Evolutionary conservation across 768 basidiomycete species (phyloP), one percentile per base, ranked within the genome.

Genomic region (Tricholoma bakamatsutake): DNA sequence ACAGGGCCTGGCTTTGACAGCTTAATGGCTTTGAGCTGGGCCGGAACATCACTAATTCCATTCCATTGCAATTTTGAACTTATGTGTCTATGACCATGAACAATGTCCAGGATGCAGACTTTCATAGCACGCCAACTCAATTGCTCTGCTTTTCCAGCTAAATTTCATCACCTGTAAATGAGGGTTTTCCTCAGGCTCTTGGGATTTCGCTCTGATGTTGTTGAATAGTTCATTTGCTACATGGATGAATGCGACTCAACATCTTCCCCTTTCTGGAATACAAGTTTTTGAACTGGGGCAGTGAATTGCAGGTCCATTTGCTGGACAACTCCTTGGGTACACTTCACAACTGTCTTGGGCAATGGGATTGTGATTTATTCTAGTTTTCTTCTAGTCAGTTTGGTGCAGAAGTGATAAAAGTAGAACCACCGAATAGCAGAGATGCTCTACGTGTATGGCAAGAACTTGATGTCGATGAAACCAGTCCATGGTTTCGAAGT

Each of bases 401-500:
- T 55, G 86, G 85, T 13, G 87, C 87, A 11, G 85, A 89, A 54
- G 71, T 88, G 13, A 86, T 88, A 69, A 88, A 88, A 62, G 71
- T 88, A 10, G 87, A 88, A 61, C 77, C 84, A 0, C 85, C 86
- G 1, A 73, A 72, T 9, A 70, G 67, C 9, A 86, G 87, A 4
- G 86, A 88, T 59, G 84, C 85, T 5, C 68, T 88, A 24, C 82
- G 87, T 4, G 80, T 85, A 1, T 87, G 84, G 84, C 71, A 87
- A 50, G 87, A 88, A 59, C 74, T 85, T 21, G 87, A 89, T 58
- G 73, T 80, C 0, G 86, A 88, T 59, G 85, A 85, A 1, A 80
- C 81, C 0, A 85, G 85, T 59, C 86, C 85, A 0, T 88, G 87
- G 87, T 88, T 85, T 67, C 72, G 87, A 43, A 86, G 85, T 59